A percentile compares a stretch with the other conserved stretches of the same genome.
phyloP scores from a whole-genome alignment of 2,329 filamentous ascomycete genomes.

The Talaromyces sp. region DNA sequence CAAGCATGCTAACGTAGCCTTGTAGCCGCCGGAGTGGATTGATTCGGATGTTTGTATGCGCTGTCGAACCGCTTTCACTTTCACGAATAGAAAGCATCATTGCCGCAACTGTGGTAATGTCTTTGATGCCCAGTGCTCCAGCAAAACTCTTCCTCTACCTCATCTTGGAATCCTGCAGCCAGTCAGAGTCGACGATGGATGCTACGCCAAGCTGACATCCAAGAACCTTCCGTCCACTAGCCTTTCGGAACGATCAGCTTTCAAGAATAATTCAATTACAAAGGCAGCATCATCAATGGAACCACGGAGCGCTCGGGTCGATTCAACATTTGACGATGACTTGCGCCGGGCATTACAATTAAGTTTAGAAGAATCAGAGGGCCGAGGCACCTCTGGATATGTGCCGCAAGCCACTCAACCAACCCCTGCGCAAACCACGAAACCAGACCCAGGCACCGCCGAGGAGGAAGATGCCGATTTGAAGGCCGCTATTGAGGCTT shows the following conservation, averaged over 20 bases:
- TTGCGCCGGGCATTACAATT: conserved; percentile 89
- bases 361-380: conserved; percentile 90
- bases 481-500: conserved; percentile 91
- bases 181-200: conserved; percentile 93
- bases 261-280: conserved; percentile 47
- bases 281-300: conserved; percentile 78
- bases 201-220: conserved; percentile 81
- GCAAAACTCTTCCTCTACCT: conserved; percentile 79
- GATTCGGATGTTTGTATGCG: conserved; percentile 99
- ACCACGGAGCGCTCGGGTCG: conserved; percentile 78
- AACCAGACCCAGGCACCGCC: conserved; percentile 32
- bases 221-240: conserved; percentile 48
- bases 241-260: conserved; percentile 33
- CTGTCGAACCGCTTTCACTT: conserved; percentile 89
- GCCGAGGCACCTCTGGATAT: conserved; percentile 64
- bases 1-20: background rate
- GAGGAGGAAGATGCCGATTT: conserved; percentile 91
- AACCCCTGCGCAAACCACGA: background rate
- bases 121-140: conserved; percentile 92
- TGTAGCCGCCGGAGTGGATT: conserved; percentile 87
- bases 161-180: conserved; percentile 88
- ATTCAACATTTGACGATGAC: conserved; percentile 91
- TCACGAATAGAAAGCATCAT: conserved; percentile 97
- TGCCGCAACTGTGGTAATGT: conserved; percentile 97
- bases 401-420: conserved; percentile 54